Evolutionary conservation across 306 rosid species (phyloP).

Genomic region (Arachis stenosperma): DNA sequence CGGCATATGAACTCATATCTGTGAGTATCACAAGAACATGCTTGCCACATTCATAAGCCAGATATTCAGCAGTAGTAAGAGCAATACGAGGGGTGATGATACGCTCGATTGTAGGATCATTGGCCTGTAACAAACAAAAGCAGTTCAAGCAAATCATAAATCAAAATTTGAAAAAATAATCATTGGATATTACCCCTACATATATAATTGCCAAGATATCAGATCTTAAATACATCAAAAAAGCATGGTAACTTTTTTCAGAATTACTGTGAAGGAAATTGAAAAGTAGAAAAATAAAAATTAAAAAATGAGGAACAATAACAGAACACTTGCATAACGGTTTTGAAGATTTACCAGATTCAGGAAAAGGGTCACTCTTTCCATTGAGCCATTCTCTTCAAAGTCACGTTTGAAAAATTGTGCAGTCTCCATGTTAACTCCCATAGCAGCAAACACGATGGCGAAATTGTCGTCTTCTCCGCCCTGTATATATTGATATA

Average conservation of each 20-base stretch:
- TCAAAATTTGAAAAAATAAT: conserved; percentile 3
- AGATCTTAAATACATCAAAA: background rate
- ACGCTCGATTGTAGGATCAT: conserved; percentile 99
- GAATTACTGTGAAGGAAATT: background rate
- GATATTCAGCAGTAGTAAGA: conserved; percentile 96
- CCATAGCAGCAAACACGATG: conserved; percentile 99
- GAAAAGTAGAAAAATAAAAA: background rate
- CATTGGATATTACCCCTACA: background rate
- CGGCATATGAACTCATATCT: conserved; percentile 99
- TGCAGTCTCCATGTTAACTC: conserved; percentile 99
- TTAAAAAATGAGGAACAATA: conserved; percentile 7
- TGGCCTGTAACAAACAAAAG: conserved; percentile 68
- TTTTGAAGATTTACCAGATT: conserved; percentile 69
- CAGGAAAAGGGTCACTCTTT: conserved; percentile 97
- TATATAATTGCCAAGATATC: background rate
- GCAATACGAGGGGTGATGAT: conserved; percentile 99
- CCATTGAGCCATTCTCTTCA: conserved; percentile 99
- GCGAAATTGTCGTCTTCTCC: conserved; percentile 93
- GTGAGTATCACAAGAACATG: conserved; percentile 98
- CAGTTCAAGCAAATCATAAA: conserved; percentile 23
- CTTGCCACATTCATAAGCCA: conserved; percentile 99
- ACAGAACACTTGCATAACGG: conserved; percentile 10
- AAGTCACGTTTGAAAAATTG: conserved; percentile 99
- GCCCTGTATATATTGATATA: conserved; percentile 56
- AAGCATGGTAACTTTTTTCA: background rate